Percentiles rank a stretch among this genome's conserved stretches.
Conservation (phyloP, 306 rosid species). For the Coriaria nepalensis region DNA sequence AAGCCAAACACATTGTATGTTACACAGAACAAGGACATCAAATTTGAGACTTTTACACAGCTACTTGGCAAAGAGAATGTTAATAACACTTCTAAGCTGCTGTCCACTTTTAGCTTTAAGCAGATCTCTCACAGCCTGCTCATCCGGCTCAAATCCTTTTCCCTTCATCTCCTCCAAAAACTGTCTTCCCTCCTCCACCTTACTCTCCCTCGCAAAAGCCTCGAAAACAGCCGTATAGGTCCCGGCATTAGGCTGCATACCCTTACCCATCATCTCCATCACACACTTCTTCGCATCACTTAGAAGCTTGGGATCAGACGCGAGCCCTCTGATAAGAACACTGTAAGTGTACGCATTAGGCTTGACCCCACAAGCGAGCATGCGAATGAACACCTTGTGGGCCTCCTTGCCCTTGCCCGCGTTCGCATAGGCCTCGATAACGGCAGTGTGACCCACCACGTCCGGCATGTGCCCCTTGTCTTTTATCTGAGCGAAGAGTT, state of each 20-base stretch:
- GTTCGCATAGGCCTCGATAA: conserved; percentile 51
- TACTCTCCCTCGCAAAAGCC: conserved; percentile 34
- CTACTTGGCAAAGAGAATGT: conserved; percentile 48
- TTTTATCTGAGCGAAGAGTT: conserved; percentile 55
- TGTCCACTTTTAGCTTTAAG: conserved; percentile 30
- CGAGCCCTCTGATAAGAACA: conserved; percentile 45
- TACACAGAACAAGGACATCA: neutral
- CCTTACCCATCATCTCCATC: conserved; percentile 60
- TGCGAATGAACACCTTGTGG: conserved; percentile 47
- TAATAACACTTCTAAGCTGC: conserved; percentile 30
- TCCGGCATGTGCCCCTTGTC: conserved; percentile 73
- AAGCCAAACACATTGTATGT: too few relatives aligned
- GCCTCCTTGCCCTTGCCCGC: conserved; percentile 54
- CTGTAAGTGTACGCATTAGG: conserved; percentile 63
- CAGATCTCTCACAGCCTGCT: conserved; percentile 47
- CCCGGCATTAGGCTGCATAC: conserved; percentile 51
- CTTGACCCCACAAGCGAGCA: conserved; percentile 57
- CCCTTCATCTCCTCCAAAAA: conserved; percentile 37
- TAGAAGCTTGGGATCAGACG: conserved; percentile 18
- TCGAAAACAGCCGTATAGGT: conserved; percentile 44
- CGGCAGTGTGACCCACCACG: conserved; percentile 60
- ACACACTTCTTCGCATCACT: conserved; percentile 39
- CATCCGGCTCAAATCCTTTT: conserved; percentile 45
- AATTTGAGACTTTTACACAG: neutral
- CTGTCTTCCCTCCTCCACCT: conserved; percentile 34